phyloP scores from a whole-genome alignment of 1,284 basidiomycete genomes.

The Gymnopus androsaceus region DNA sequence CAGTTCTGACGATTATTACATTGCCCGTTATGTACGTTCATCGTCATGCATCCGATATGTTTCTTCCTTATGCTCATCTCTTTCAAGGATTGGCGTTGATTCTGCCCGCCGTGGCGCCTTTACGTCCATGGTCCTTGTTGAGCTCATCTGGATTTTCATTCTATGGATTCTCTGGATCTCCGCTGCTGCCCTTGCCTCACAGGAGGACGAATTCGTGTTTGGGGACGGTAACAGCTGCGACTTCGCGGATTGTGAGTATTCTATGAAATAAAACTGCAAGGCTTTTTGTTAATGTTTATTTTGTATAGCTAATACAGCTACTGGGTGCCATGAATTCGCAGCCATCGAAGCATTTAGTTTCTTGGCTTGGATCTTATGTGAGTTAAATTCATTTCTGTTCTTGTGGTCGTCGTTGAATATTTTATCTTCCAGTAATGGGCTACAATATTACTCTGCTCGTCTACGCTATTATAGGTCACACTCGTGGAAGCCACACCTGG shows the following conservation, averaged over 20 bases:
- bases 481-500: slow-evolving; percentile 46
- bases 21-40: slow-evolving; percentile 47
- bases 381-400: slow-evolving; percentile 24
- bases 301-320: slow-evolving; percentile 18
- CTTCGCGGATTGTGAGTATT: slow-evolving; percentile 20
- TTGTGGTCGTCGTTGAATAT: slow-evolving; percentile 1
- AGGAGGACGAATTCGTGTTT: slow-evolving; percentile 13
- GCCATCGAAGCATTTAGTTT: slow-evolving; percentile 55
- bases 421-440: slow-evolving; percentile 37
- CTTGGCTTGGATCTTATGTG: slow-evolving; percentile 53
- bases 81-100: slow-evolving; percentile 39
- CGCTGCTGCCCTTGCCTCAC: slow-evolving; percentile 41
- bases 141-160: slow-evolving; percentile 43
- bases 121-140: slow-evolving; percentile 45
- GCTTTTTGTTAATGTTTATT: background rate
- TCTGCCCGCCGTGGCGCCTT: slow-evolving; percentile 42
- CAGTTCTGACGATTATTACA: slow-evolving; percentile 43
- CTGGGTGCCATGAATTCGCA: slow-evolving; percentile 45
- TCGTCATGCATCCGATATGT: background rate
- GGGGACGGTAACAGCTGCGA: background rate
- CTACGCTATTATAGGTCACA: slow-evolving; percentile 37
- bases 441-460: slow-evolving; percentile 40
- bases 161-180: slow-evolving; percentile 63
- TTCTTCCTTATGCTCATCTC: slow-evolving; percentile 13
- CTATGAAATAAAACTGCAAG: slow-evolving; percentile 3